These are phyloP conservation scores for Penicillium capsulatum DNA, from an alignment of 2,329 filamentous ascomycete species.

Conservation along the genomic window DNA sequence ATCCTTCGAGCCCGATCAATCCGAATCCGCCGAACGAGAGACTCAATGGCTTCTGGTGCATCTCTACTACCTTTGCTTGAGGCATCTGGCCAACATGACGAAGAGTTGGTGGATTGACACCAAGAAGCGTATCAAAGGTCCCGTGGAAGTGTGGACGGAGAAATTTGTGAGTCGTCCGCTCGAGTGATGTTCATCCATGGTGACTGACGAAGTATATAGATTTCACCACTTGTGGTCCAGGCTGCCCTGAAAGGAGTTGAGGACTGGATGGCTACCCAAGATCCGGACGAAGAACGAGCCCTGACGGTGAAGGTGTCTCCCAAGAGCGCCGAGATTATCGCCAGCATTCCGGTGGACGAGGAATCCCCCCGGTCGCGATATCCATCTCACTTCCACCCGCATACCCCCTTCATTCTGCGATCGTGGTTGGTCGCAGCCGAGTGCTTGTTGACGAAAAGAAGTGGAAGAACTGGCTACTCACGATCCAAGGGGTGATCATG, in stretches of 20 bases:
- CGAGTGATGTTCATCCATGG: background rate
- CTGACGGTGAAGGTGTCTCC: constrained; percentile 67
- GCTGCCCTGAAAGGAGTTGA: constrained; percentile 39
- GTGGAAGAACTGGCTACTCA: constrained; percentile 87
- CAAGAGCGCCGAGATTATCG: constrained; percentile 70
- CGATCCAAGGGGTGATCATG: constrained; percentile 85
- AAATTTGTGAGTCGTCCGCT: constrained; percentile 66
- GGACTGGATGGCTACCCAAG: constrained; percentile 43
- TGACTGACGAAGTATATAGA: constrained; percentile 25
- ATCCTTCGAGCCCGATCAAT: constrained; percentile 56
- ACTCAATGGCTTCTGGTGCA: constrained; percentile 81
- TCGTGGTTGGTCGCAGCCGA: constrained; percentile 71
- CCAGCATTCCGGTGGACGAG: constrained; percentile 84
- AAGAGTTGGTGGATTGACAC: constrained; percentile 82
- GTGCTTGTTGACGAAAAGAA: constrained; percentile 87
- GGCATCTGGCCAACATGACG: constrained; percentile 71
- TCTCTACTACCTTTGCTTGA: constrained; percentile 76
- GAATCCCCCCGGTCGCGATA: constrained; percentile 76
- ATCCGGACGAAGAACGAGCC: constrained; percentile 49
- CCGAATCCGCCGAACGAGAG: constrained; percentile 65
- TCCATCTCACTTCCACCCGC: constrained; percentile 73
- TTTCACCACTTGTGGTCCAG: constrained; percentile 41
- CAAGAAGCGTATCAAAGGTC: constrained; percentile 70
- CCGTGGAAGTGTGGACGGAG: constrained; percentile 79
- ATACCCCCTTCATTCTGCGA: constrained; percentile 77